Conservation (phyloP, 2,329 filamentous ascomycete species). For the Diaporthe sp. region DNA sequence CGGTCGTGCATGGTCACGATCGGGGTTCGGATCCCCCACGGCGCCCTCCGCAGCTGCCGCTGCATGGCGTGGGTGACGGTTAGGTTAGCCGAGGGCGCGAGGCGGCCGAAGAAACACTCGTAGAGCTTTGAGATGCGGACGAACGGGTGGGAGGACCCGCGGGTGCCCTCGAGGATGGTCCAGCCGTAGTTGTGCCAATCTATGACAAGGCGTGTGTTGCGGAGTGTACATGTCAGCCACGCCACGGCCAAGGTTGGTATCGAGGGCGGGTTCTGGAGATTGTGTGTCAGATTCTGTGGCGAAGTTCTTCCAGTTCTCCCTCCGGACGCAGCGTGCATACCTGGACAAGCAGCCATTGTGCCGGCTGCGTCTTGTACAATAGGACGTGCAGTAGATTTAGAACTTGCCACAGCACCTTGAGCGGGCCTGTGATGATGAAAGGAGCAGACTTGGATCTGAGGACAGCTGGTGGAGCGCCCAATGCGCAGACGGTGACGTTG, state of each 20-base stretch:
- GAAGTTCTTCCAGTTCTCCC: neutral
- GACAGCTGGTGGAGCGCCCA: conserved; percentile 76
- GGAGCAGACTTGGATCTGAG: conserved; percentile 79
- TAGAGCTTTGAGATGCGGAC: conserved; percentile 83
- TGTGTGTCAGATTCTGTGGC: conserved; percentile 18
- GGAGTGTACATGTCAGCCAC: conserved; percentile 78
- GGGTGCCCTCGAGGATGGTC: conserved; percentile 82
- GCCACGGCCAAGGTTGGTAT: conserved; percentile 90
- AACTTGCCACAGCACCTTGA: conserved; percentile 90
- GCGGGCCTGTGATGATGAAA: conserved; percentile 82
- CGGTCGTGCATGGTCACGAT: conserved; percentile 87
- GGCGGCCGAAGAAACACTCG: conserved; percentile 78
- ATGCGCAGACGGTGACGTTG: conserved; percentile 78
- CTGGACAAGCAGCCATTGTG: conserved; percentile 89
- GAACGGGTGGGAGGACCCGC: conserved; percentile 75
- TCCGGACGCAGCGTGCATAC: conserved; percentile 54
- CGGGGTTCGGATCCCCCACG: conserved; percentile 75
- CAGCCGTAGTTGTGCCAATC: conserved; percentile 99
- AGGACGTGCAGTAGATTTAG: conserved; percentile 79
- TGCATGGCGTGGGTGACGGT: conserved; percentile 94
- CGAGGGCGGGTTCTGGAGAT: conserved; percentile 85
- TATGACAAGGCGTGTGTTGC: conserved; percentile 86
- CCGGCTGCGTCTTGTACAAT: conserved; percentile 79
- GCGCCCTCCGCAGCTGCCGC: conserved; percentile 72
- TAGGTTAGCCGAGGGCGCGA: conserved; percentile 80